phyloP scores from a whole-genome alignment of 768 basidiomycete species.

The Phanerochaete sordida region DNA sequence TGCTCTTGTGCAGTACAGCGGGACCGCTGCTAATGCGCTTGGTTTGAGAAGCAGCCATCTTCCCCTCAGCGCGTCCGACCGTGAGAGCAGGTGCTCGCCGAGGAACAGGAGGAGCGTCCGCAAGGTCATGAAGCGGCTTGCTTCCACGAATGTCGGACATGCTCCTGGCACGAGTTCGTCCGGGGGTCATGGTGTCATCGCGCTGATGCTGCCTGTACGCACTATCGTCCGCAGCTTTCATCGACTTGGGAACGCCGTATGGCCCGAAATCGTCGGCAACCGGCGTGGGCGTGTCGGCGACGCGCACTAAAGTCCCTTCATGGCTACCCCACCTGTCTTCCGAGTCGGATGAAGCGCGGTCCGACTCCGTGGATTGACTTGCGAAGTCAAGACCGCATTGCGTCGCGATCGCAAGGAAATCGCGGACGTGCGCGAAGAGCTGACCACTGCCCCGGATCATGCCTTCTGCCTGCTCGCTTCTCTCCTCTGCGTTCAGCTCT shows the following conservation, averaged over 20 bases:
- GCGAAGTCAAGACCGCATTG: constrained; percentile 67
- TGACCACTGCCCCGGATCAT: constrained; percentile 83
- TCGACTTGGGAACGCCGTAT: not conserved
- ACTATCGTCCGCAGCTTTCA: not conserved
- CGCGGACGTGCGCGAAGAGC: constrained; percentile 76
- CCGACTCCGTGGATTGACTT: constrained; percentile 17
- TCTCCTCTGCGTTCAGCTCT: constrained; percentile 42
- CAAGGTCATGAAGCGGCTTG: constrained; percentile 14
- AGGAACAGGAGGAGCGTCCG: constrained; percentile 30
- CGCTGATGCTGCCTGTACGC: constrained; percentile 8
- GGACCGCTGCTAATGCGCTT: constrained; percentile 1
- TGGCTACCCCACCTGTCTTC: constrained; percentile 29
- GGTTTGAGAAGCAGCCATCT: not conserved
- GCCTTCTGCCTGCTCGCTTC: constrained; percentile 56
- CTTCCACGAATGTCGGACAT: constrained; percentile 45
- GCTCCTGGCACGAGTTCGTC: constrained; percentile 43
- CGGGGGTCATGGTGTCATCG: constrained; percentile 7
- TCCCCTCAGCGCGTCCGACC: constrained; percentile 12
- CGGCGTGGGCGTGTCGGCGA: constrained; percentile 9
- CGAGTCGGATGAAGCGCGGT: constrained; percentile 27
- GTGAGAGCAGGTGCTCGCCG: constrained; percentile 18
- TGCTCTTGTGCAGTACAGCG: constrained; percentile 12
- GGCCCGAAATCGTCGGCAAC: constrained; percentile 9
- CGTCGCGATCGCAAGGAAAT: constrained; percentile 73
- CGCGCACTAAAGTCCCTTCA: constrained; percentile 28